Evolutionary conservation across 2,329 filamentous ascomycete species (phyloP).

Genomic region (Leptographium wingfieldii): DNA sequence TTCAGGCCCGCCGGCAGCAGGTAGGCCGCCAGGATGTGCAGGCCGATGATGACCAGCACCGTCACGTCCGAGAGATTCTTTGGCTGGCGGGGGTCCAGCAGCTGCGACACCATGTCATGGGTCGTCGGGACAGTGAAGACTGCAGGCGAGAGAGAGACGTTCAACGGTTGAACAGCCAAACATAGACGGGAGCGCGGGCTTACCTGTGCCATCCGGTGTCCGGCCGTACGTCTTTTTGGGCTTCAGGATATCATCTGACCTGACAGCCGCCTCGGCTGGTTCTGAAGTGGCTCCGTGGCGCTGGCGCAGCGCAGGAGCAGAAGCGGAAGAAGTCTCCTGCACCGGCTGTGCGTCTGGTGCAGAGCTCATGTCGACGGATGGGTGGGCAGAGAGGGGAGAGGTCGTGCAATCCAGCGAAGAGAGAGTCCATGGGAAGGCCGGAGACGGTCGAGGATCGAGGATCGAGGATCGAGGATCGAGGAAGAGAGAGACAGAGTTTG

Average conservation of each 20-base stretch:
- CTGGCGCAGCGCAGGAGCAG: background rate
- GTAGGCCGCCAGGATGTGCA: slow-evolving; percentile 64
- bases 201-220: slow-evolving; percentile 82
- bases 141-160: slow-evolving; percentile 25
- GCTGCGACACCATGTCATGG: slow-evolving; percentile 97
- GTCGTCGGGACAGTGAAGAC: slow-evolving; percentile 94
- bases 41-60: slow-evolving; percentile 65
- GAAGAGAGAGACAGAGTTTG: background rate
- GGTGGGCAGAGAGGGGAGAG: background rate
- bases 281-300: background rate
- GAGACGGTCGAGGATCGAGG: background rate
- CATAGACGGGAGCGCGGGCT: slow-evolving; percentile 10
- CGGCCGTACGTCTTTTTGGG: slow-evolving; percentile 74
- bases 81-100: slow-evolving; percentile 85
- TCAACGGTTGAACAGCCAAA: background rate
- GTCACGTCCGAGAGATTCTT: slow-evolving; percentile 83
- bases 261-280: background rate
- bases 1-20: slow-evolving; percentile 56
- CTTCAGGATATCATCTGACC: slow-evolving; percentile 13
- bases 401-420: background rate
- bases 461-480: background rate
- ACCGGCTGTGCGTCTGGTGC: background rate
- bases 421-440: background rate
- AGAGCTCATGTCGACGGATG: slow-evolving; percentile 1
- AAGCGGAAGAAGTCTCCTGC: background rate